Conservation (phyloP, 2,329 filamentous ascomycete genomes). For the Cordyceps tenuipes region DNA sequence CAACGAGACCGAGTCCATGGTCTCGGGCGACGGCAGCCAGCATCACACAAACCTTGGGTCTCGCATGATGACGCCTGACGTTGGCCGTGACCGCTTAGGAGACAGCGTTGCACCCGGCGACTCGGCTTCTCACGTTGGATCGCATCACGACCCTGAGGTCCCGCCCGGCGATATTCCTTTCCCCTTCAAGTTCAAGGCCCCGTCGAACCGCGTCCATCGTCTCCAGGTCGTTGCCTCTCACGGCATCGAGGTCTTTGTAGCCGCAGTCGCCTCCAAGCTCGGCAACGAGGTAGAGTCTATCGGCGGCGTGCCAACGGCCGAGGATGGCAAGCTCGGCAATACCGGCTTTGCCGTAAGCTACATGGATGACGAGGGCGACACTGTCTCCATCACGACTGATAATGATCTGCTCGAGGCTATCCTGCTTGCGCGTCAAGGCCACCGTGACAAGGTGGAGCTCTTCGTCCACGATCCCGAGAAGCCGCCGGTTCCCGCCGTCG, state of each 20-base stretch:
- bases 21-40: slow-evolving; percentile 82
- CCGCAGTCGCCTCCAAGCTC: slow-evolving; percentile 73
- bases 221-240: slow-evolving; percentile 75
- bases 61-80: slow-evolving; percentile 74
- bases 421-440: slow-evolving; percentile 65
- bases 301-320: slow-evolving; percentile 69
- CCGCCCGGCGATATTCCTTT: slow-evolving; percentile 68
- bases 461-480: slow-evolving; percentile 92
- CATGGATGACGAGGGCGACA: slow-evolving; percentile 92
- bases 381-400: slow-evolving; percentile 92
- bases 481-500: slow-evolving; percentile 62
- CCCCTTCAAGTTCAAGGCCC: slow-evolving; percentile 98
- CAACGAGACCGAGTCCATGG: slow-evolving; percentile 89
- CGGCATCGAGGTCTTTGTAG: slow-evolving; percentile 72
- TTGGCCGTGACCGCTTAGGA: slow-evolving; percentile 58
- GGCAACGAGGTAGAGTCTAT: slow-evolving; percentile 75
- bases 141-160: slow-evolving; percentile 52
- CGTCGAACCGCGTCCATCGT: slow-evolving; percentile 86
- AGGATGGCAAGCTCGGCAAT: slow-evolving; percentile 68
- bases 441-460: slow-evolving; percentile 88
- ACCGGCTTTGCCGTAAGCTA: slow-evolving; percentile 90
- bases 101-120: slow-evolving; percentile 89
- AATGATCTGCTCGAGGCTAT: slow-evolving; percentile 89
- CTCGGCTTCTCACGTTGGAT: slow-evolving; percentile 85
- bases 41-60: slow-evolving; percentile 59